A percentile compares a stretch with the other conserved stretches of the same genome.
Evolutionary conservation across 768 basidiomycete species (phyloP).

Genomic region (Tulasnella sp.): DNA sequence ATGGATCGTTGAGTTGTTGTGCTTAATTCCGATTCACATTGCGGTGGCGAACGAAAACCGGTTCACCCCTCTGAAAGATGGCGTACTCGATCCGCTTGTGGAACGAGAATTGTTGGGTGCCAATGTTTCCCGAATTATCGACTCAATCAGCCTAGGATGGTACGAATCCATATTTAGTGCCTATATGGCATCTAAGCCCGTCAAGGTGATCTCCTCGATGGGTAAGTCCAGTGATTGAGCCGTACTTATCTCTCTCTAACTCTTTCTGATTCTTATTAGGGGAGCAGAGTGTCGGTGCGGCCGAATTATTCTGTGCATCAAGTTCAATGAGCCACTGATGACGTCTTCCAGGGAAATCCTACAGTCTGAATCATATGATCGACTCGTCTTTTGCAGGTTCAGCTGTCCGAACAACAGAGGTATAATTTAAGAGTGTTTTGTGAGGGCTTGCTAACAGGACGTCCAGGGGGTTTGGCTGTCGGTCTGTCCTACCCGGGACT

Average conservation of each 20-base stretch:
- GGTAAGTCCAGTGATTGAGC: slow-evolving; percentile 36
- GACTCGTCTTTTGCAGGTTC: slow-evolving; percentile 65
- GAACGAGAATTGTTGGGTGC: slow-evolving; percentile 58
- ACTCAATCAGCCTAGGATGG: slow-evolving; percentile 58
- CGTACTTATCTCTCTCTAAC: not conserved
- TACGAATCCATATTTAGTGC: slow-evolving; percentile 62
- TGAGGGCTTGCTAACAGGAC: slow-evolving; percentile 33
- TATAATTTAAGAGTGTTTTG: slow-evolving; percentile 36
- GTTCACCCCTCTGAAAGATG: slow-evolving; percentile 60
- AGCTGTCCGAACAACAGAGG: slow-evolving; percentile 26
- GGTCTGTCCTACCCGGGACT: slow-evolving; percentile 55
- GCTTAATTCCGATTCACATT: slow-evolving; percentile 63
- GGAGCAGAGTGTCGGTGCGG: slow-evolving; percentile 48
- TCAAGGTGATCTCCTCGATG: slow-evolving; percentile 65
- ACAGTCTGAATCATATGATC: slow-evolving; percentile 55
- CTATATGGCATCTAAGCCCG: slow-evolving; percentile 60
- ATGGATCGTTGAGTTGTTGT: slow-evolving; percentile 59
- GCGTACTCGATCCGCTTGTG: slow-evolving; percentile 48
- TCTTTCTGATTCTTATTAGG: not conserved
- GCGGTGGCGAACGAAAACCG: slow-evolving; percentile 58
- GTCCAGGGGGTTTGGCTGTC: slow-evolving; percentile 62
- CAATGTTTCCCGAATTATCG: slow-evolving; percentile 55
- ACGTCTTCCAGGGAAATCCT: slow-evolving; percentile 54
- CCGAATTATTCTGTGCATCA: not conserved
- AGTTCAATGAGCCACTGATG: too few species aligned